These are phyloP conservation scores for Beauveria bassiana DNA, from an alignment of 2,329 filamentous ascomycete genomes.

Conservation along the genomic window DNA sequence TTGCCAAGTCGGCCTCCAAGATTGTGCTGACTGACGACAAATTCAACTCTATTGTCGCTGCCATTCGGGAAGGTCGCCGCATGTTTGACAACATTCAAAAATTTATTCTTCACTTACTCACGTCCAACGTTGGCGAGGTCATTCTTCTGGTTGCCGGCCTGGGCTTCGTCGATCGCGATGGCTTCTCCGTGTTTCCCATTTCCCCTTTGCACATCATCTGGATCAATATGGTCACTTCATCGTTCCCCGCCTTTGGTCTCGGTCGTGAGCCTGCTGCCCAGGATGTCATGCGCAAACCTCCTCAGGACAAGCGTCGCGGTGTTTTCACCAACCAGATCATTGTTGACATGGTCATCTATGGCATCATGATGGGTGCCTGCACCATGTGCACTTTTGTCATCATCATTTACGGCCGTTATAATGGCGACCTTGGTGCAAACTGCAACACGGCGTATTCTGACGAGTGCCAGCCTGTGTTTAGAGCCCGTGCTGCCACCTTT, in stretches of 20 bases:
- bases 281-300: slow-evolving; percentile 74
- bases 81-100: slow-evolving; percentile 90
- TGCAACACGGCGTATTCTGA: slow-evolving; percentile 56
- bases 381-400: slow-evolving; percentile 60
- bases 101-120: slow-evolving; percentile 72
- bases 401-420: slow-evolving; percentile 48
- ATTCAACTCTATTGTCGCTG: slow-evolving; percentile 77
- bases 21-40: slow-evolving; percentile 86
- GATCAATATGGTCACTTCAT: slow-evolving; percentile 91
- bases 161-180: slow-evolving; percentile 64
- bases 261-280: slow-evolving; percentile 68
- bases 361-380: slow-evolving; percentile 66
- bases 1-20: slow-evolving; percentile 73
- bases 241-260: slow-evolving; percentile 80
- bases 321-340: slow-evolving; percentile 75
- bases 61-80: slow-evolving; percentile 73
- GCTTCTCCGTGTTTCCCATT: slow-evolving; percentile 76
- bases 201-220: slow-evolving; percentile 82
- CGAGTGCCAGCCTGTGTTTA: slow-evolving; percentile 54
- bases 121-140: slow-evolving; percentile 78
- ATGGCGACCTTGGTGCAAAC: slow-evolving; percentile 46
- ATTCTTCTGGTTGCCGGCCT: slow-evolving; percentile 74
- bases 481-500: slow-evolving; percentile 65
- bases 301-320: slow-evolving; percentile 59
- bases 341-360: slow-evolving; percentile 73